A percentile compares a stretch with the other conserved stretches of the same genome.
phyloP scores from a whole-genome alignment of 768 basidiomycete species.

The Termitomyces heimii region DNA sequence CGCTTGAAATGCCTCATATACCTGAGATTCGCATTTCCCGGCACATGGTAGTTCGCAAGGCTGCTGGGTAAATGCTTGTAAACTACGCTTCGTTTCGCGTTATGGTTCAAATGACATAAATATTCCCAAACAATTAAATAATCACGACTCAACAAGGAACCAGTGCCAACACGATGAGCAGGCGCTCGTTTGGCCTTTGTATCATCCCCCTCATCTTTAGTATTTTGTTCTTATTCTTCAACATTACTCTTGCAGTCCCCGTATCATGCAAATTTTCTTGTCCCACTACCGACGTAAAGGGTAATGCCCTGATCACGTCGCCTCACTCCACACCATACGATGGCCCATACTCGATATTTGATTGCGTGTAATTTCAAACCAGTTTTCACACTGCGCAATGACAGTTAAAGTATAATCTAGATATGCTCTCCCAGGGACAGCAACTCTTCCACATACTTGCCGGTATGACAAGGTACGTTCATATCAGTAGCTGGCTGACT shows the following conservation, averaged over 20 bases:
- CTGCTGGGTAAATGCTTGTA: too few species aligned
- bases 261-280: constrained; percentile 14
- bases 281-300: constrained; percentile 8
- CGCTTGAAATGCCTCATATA: neutral
- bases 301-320: constrained; percentile 7
- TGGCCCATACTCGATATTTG: constrained; percentile 17
- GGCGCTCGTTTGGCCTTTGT: neutral
- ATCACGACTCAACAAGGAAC: neutral
- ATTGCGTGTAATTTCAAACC: constrained; percentile 14
- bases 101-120: neutral
- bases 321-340: constrained; percentile 11
- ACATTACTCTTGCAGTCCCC: constrained; percentile 3
- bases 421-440: constrained; percentile 10
- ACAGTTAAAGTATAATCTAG: neutral
- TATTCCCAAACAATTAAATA: neutral
- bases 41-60: too few species aligned
- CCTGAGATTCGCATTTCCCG: too few species aligned
- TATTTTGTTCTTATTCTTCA: neutral
- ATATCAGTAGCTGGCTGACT: neutral
- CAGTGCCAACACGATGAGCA: neutral
- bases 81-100: too few species aligned
- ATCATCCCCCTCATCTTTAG: neutral
- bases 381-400: neutral
- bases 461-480: constrained; percentile 15
- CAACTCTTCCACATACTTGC: constrained; percentile 9